Percentiles rank a stretch among this genome's conserved stretches.
Conservation (phyloP, 148 eudicot species). For the Rhododendron mucronatum region DNA sequence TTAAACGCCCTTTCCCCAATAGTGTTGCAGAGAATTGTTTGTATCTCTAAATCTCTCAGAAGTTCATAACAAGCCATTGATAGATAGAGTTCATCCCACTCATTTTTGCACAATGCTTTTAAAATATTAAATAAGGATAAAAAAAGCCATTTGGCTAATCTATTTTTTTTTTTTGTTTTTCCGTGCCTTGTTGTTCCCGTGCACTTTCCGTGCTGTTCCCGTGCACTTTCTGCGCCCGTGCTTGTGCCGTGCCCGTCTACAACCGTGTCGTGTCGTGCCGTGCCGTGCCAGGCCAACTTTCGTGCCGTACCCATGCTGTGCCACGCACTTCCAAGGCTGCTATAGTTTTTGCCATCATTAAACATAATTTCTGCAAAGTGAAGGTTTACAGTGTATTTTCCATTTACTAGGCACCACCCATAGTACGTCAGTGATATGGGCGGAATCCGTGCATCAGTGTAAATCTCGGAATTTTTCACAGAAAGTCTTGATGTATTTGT, state of each 20-base stretch:
- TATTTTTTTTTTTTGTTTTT: too few species aligned
- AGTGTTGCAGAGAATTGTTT: not conserved
- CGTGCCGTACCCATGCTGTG: too few species aligned
- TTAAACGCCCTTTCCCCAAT: not conserved
- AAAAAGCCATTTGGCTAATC: too few species aligned
- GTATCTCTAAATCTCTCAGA: not conserved
- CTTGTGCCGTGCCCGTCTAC: too few species aligned
- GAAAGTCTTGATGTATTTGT: not conserved
- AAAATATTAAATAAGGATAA: too few species aligned
- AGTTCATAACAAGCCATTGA: not conserved
- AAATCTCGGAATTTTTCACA: constrained; percentile 9
- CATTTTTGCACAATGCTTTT: too few species aligned
- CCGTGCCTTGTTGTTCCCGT: too few species aligned
- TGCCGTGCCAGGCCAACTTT: too few species aligned
- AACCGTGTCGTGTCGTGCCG: too few species aligned
- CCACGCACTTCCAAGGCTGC: constrained; percentile 20
- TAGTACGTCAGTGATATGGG: constrained; percentile 33
- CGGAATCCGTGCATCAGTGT: constrained; percentile 27
- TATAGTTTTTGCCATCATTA: constrained; percentile 18
- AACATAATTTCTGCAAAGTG: constrained; percentile 35
- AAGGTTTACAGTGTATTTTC: constrained; percentile 27
- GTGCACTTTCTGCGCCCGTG: too few species aligned
- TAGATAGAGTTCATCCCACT: too few species aligned
- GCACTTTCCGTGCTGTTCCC: too few species aligned
- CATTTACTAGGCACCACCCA: constrained; percentile 27